Percentiles rank a stretch among this genome's conserved stretches.
These are phyloP conservation scores for Penicillium psychrosexuale DNA, from an alignment of 2,329 filamentous ascomycete genomes.

Conservation along the genomic window DNA sequence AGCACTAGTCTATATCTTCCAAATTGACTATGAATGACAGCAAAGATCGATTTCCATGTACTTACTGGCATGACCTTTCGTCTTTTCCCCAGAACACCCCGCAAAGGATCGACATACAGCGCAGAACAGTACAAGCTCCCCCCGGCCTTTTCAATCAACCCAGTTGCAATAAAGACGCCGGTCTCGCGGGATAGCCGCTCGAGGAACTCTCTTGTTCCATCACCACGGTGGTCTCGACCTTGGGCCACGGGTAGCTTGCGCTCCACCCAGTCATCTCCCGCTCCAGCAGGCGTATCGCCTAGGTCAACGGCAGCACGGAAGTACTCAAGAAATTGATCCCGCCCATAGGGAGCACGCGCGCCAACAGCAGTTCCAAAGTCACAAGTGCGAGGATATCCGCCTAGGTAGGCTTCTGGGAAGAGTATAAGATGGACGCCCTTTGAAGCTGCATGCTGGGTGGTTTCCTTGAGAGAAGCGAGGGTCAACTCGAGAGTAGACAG, in stretches of 20 bases:
- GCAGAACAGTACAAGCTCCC: conserved; percentile 81
- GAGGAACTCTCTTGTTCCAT: conserved; percentile 75
- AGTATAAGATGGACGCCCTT: conserved; percentile 67
- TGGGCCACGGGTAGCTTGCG: conserved; percentile 54
- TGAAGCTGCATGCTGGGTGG: conserved; percentile 62
- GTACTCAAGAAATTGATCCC: conserved; percentile 79
- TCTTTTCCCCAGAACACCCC: conserved; percentile 76
- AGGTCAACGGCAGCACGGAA: conserved; percentile 77
- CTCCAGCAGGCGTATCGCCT: conserved; percentile 71
- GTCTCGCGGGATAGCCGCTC: conserved; percentile 73
- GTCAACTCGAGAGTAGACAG: conserved; percentile 52
- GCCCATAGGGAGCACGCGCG: conserved; percentile 62
- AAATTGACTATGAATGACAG: not conserved
- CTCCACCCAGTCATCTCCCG: conserved; percentile 68
- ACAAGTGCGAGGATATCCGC: conserved; percentile 82
- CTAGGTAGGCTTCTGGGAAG: conserved; percentile 88
- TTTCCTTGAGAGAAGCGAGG: conserved; percentile 61
- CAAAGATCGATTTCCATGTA: conserved; percentile 11
- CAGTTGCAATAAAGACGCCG: conserved; percentile 77
- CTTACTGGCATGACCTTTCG: conserved; percentile 85
- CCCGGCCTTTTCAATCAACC: conserved; percentile 73
- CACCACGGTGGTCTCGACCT: conserved; percentile 57
- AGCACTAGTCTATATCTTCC: not conserved
- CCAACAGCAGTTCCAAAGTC: conserved; percentile 75
- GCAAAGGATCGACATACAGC: conserved; percentile 73